Evolutionary conservation across 2,329 filamentous ascomycete genomes (phyloP).

Genomic region (Xylaria sp.): DNA sequence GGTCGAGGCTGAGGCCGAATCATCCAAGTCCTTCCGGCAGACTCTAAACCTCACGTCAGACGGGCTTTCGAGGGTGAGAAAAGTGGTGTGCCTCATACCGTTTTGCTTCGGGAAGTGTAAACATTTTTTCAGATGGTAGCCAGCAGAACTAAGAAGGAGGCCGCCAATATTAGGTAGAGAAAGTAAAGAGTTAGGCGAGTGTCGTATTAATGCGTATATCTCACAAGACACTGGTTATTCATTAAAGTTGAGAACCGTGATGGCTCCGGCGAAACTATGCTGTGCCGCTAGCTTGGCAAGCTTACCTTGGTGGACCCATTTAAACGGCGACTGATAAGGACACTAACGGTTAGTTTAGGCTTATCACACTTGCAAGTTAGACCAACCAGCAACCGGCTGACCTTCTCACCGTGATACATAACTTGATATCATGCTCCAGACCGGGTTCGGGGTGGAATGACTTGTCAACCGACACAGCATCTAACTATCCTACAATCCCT

Average conservation of each 20-base stretch:
- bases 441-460: not conserved
- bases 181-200: not conserved
- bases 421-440: not conserved
- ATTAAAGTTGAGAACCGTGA: constrained; percentile 1
- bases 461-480: not conserved
- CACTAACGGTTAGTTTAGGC: constrained; percentile 31
- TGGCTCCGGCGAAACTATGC: not conserved
- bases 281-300: constrained; percentile 8
- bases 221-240: not conserved
- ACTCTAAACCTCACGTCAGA: constrained; percentile 54
- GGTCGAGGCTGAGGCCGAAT: constrained; percentile 43
- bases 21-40: constrained; percentile 64
- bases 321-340: constrained; percentile 33
- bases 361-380: constrained; percentile 22
- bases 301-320: constrained; percentile 18
- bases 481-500: not conserved
- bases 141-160: not conserved
- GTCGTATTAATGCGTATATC: not conserved
- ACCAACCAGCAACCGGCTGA: not conserved
- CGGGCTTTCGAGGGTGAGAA: constrained; percentile 23
- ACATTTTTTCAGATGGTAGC: constrained; percentile 53
- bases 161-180: not conserved
- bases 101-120: constrained; percentile 63
- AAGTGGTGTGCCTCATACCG: constrained; percentile 51
- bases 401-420: constrained; percentile 20